These are phyloP conservation scores for Aspergillus oerlinghausenensis DNA, from an alignment of 2,329 filamentous ascomycete genomes.

Conservation along the genomic window DNA sequence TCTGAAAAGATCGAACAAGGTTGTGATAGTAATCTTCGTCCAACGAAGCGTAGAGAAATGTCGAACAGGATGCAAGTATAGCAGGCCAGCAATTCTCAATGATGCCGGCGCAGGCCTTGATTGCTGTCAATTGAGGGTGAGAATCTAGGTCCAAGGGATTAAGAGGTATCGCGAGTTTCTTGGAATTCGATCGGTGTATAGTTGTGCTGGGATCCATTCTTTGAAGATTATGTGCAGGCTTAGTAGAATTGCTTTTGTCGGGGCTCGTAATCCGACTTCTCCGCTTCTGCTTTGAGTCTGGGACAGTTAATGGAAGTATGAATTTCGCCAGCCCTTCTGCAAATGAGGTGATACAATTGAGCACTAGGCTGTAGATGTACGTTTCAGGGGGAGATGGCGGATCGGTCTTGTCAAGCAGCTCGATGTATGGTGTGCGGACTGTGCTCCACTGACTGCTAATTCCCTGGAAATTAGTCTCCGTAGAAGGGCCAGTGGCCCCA, in stretches of 20 bases:
- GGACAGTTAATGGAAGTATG: constrained; percentile 83
- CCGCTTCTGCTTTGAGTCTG: constrained; percentile 58
- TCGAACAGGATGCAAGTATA: constrained; percentile 88
- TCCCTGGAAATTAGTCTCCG: constrained; percentile 63
- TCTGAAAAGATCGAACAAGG: constrained; percentile 87
- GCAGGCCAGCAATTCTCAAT: constrained; percentile 95
- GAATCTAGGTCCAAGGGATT: constrained; percentile 76
- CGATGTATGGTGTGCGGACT: constrained; percentile 80
- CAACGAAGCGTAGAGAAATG: constrained; percentile 85
- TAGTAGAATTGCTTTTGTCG: constrained; percentile 34
- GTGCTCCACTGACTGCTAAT: constrained; percentile 92
- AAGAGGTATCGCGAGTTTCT: constrained; percentile 51
- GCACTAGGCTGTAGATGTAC: constrained; percentile 83
- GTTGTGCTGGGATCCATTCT: constrained; percentile 26
- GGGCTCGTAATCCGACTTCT: constrained; percentile 33
- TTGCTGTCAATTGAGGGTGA: constrained; percentile 65
- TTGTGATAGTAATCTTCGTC: constrained; percentile 93
- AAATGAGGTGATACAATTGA: constrained; percentile 83
- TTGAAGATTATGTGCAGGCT: constrained; percentile 26
- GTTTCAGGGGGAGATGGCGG: constrained; percentile 81
- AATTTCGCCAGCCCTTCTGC: constrained; percentile 93
- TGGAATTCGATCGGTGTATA: constrained; percentile 19
- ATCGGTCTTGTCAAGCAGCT: constrained; percentile 89
- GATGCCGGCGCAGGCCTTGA: constrained; percentile 73
- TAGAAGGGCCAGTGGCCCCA: constrained; percentile 62